Conservation (phyloP, 1,284 basidiomycete species). For the Taiwanofungus camphoratus region DNA sequence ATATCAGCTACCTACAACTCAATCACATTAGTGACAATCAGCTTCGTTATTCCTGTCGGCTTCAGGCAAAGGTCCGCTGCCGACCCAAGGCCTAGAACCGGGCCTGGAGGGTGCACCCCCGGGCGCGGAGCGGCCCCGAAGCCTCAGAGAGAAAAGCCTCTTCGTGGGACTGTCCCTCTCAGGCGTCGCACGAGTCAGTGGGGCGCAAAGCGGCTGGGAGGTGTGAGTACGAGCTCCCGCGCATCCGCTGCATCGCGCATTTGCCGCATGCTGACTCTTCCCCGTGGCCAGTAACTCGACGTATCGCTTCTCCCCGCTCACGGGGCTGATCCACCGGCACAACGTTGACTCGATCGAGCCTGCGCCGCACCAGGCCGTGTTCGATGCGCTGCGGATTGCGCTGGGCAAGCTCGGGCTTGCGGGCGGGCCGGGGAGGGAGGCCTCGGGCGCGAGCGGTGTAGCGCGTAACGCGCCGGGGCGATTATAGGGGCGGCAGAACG, state of each 20-base stretch:
- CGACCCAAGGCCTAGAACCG: neutral
- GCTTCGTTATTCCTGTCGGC: too few species aligned
- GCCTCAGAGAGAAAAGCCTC: constrained; percentile 44
- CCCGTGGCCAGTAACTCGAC: constrained; percentile 51
- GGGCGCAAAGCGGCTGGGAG: constrained; percentile 56
- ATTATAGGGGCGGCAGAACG: too few species aligned
- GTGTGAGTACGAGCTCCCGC: constrained; percentile 43
- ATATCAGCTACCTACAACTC: too few species aligned
- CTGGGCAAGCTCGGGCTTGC: constrained; percentile 32
- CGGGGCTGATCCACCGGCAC: constrained; percentile 59
- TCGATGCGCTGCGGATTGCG: constrained; percentile 50
- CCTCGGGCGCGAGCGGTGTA: too few species aligned
- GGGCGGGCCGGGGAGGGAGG: constrained; percentile 13
- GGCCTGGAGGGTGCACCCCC: constrained; percentile 18
- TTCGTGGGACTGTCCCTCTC: constrained; percentile 47
- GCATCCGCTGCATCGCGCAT: neutral
- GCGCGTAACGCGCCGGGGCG: too few species aligned
- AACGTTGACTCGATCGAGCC: constrained; percentile 67
- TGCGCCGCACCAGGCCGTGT: constrained; percentile 64
- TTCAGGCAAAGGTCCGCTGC: neutral
- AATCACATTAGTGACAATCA: too few species aligned
- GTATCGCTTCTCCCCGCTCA: constrained; percentile 64
- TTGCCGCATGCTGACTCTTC: neutral
- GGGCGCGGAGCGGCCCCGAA: constrained; percentile 7
- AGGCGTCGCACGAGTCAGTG: constrained; percentile 57